These are phyloP conservation scores for Cylindrotheca closterium DNA, from an alignment of 108 stramenopile genomes.

Conservation along the genomic window DNA sequence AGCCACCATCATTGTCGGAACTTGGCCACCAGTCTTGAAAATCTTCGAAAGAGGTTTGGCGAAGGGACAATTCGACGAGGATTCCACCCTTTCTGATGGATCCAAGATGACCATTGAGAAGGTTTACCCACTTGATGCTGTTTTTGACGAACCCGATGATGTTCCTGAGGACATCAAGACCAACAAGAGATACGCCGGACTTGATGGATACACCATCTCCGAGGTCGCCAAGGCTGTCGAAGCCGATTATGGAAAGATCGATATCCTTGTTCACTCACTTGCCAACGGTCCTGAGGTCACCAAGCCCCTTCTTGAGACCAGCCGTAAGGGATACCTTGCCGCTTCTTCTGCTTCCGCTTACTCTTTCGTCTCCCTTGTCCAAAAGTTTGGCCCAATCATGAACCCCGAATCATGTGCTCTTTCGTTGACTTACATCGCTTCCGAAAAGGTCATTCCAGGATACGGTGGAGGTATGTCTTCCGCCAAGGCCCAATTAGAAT, in stretches of 20 bases:
- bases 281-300: conserved; percentile 99
- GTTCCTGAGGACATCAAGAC: conserved; percentile 92
- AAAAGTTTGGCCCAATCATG: conserved; percentile 97
- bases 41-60: conserved; percentile 90
- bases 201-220: conserved; percentile 92
- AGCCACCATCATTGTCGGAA: conserved; percentile 95
- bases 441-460: conserved; percentile 97
- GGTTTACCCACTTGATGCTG: conserved; percentile 97
- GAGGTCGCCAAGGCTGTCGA: conserved; percentile 93
- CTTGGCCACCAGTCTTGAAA: conserved; percentile 98
- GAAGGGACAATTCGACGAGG: conserved; percentile 89
- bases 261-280: conserved; percentile 96
- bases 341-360: conserved; percentile 96
- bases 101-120: conserved; percentile 92
- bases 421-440: conserved; percentile 98
- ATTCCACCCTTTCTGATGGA: conserved; percentile 82
- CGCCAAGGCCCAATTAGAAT: conserved; percentile 96
- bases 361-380: conserved; percentile 93
- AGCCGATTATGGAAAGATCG: conserved; percentile 97
- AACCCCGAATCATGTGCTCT: conserved; percentile 88
- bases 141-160: conserved; percentile 92
- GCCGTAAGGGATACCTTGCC: conserved; percentile 95
- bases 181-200: conserved; percentile 95
- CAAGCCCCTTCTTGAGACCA: conserved; percentile 96
- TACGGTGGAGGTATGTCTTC: conserved; percentile 99